Evolutionary conservation across 208 protist species (phyloP).

Genomic region (Crithidia sp.): DNA sequence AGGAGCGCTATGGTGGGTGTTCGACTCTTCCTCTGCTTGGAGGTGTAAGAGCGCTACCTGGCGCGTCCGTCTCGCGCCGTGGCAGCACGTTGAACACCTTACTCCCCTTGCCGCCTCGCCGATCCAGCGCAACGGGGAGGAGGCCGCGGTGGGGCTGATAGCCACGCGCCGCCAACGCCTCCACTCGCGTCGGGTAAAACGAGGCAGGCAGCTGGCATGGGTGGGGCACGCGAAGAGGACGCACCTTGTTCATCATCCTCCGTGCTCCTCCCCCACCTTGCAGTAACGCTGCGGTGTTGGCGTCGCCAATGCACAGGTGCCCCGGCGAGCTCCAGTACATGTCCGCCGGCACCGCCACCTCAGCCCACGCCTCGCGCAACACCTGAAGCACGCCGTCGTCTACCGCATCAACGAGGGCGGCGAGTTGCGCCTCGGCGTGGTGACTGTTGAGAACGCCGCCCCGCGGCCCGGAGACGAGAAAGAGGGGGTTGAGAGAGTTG

Average conservation of each 20-base stretch:
- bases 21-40: background rate
- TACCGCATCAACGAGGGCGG: slow-evolving; percentile 4
- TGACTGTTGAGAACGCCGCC: slow-evolving; percentile 46
- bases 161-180: slow-evolving; percentile 55
- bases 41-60: background rate
- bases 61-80: slow-evolving; percentile 6
- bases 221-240: slow-evolving; percentile 36
- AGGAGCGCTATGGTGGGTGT: too few relatives aligned
- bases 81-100: slow-evolving; percentile 79
- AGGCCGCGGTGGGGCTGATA: slow-evolving; percentile 50
- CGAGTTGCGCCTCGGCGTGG: slow-evolving; percentile 20
- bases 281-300: background rate
- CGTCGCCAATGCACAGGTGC: slow-evolving; percentile 8
- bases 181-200: slow-evolving; percentile 68
- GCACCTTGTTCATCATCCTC: background rate
- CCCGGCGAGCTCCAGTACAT: slow-evolving; percentile 67
- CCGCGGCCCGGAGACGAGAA: slow-evolving; percentile 64
- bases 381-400: slow-evolving; percentile 32
- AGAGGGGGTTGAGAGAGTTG: slow-evolving; percentile 66
- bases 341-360: slow-evolving; percentile 61
- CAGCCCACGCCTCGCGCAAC: slow-evolving; percentile 46
- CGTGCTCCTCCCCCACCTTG: background rate
- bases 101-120: slow-evolving; percentile 46
- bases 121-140: slow-evolving; percentile 60
- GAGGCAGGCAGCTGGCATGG: slow-evolving; percentile 45